Conservation (phyloP, 768 basidiomycete species). For the Chalciporus sphaerocephalus region DNA sequence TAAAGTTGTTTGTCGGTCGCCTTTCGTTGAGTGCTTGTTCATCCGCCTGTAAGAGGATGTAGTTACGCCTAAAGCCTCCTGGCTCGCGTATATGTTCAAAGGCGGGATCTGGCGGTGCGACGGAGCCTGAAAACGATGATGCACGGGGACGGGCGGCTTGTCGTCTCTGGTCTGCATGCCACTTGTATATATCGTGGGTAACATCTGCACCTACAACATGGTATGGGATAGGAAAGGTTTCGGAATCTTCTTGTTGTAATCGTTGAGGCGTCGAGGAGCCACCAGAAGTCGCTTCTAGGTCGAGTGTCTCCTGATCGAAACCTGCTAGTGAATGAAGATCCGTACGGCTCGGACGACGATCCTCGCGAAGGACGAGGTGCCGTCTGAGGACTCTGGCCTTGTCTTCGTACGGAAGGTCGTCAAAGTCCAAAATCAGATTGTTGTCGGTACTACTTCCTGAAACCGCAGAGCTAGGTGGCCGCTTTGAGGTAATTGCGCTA, state of each 20-base stretch:
- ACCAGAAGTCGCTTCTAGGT: constrained; percentile 17
- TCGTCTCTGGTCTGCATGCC: constrained; percentile 73
- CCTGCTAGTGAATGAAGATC: constrained; percentile 20
- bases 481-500: constrained; percentile 38
- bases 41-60: constrained; percentile 66
- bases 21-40: constrained; percentile 61
- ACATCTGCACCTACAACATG: constrained; percentile 85
- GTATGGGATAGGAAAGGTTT: constrained; percentile 85
- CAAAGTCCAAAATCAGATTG: constrained; percentile 38
- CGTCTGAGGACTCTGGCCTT: constrained; percentile 76
- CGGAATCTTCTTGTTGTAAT: constrained; percentile 44
- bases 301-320: constrained; percentile 24
- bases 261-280: constrained; percentile 27
- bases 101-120: constrained; percentile 57
- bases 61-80: constrained; percentile 90
- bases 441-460: constrained; percentile 30
- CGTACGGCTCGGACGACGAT: constrained; percentile 36
- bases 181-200: constrained; percentile 95
- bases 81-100: constrained; percentile 95
- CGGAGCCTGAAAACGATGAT: constrained; percentile 62
- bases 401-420: constrained; percentile 72
- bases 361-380: constrained; percentile 75
- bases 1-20: constrained; percentile 75
- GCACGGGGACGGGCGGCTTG: constrained; percentile 58
- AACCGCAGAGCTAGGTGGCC: constrained; percentile 27